These are phyloP conservation scores for Chaetomiaceae sp. DNA, from an alignment of 2,329 filamentous ascomycete genomes.

Conservation along the genomic window DNA sequence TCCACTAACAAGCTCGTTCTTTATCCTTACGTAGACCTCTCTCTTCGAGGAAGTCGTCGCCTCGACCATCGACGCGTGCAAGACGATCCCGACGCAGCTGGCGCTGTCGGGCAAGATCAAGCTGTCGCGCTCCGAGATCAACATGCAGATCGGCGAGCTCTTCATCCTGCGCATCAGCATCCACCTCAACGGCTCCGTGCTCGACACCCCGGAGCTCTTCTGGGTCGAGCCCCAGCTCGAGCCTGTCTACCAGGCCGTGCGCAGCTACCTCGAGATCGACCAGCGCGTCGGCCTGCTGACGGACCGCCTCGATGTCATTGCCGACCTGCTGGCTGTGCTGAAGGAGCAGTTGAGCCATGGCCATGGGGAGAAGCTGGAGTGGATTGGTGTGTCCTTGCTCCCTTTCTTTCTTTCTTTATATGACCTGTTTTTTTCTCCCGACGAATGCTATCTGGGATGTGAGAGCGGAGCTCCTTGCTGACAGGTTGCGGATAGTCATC, in stretches of 20 bases:
- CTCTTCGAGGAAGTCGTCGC: slow-evolving; percentile 94
- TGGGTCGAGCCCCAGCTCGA: slow-evolving; percentile 97
- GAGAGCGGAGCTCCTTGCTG: not conserved
- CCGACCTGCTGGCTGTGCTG: slow-evolving; percentile 82
- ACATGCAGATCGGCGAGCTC: slow-evolving; percentile 98
- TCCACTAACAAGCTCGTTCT: slow-evolving; percentile 18
- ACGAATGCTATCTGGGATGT: not conserved
- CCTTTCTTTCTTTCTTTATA: not conserved
- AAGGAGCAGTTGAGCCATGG: slow-evolving; percentile 95
- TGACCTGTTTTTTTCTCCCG: slow-evolving; percentile 5
- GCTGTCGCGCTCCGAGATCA: slow-evolving; percentile 82
- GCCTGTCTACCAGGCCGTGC: slow-evolving; percentile 90
- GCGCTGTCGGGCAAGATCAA: slow-evolving; percentile 88
- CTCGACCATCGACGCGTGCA: slow-evolving; percentile 86
- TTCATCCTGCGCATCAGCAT: slow-evolving; percentile 98
- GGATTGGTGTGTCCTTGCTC: slow-evolving; percentile 63
- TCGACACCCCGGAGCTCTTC: slow-evolving; percentile 95
- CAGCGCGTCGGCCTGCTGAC: slow-evolving; percentile 85
- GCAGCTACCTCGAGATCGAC: slow-evolving; percentile 97
- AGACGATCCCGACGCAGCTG: slow-evolving; percentile 88
- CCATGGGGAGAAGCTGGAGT: slow-evolving; percentile 82
- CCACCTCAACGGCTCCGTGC: slow-evolving; percentile 90
- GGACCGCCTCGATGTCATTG: slow-evolving; percentile 86
- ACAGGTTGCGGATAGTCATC: slow-evolving; percentile 58
- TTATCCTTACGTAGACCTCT: slow-evolving; percentile 57